Conservation (phyloP, 768 basidiomycete species). For the Xerocomus potaroensis region DNA sequence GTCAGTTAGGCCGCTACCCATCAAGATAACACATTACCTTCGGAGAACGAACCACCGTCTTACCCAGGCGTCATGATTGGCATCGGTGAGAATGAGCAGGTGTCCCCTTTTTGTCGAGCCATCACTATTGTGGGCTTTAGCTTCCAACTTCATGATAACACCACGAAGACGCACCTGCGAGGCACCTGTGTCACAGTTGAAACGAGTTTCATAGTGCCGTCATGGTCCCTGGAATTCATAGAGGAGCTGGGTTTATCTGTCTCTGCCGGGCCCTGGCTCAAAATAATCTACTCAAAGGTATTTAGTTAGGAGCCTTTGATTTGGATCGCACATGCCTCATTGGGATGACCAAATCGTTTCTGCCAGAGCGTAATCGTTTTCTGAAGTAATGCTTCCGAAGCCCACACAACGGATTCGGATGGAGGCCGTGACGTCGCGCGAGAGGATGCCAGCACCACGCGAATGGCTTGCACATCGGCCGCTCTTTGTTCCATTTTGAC, state of each 20-base stretch:
- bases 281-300: conserved; percentile 62
- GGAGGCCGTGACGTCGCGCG: conserved; percentile 42
- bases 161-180: conserved; percentile 49
- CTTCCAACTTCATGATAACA: background rate
- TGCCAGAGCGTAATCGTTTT: conserved; percentile 80
- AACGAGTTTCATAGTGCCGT: conserved; percentile 61
- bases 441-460: conserved; percentile 64
- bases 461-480: conserved; percentile 88
- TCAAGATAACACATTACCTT: conserved; percentile 45
- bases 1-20: background rate
- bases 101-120: conserved; percentile 81
- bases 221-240: conserved; percentile 33
- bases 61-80: conserved; percentile 77
- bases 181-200: conserved; percentile 71
- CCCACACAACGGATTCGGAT: conserved; percentile 56
- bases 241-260: conserved; percentile 33
- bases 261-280: conserved; percentile 68
- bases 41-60: conserved; percentile 83
- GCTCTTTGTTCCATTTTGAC: conserved; percentile 66
- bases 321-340: conserved; percentile 53
- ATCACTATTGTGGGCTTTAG: conserved; percentile 47
- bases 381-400: conserved; percentile 57
- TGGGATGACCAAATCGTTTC: conserved; percentile 69
- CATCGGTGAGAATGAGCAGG: conserved; percentile 76
- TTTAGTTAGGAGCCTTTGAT: too few relatives aligned